Evolutionary conservation across 768 basidiomycete genomes (phyloP).

Genomic region (Pisolithus sp.): DNA sequence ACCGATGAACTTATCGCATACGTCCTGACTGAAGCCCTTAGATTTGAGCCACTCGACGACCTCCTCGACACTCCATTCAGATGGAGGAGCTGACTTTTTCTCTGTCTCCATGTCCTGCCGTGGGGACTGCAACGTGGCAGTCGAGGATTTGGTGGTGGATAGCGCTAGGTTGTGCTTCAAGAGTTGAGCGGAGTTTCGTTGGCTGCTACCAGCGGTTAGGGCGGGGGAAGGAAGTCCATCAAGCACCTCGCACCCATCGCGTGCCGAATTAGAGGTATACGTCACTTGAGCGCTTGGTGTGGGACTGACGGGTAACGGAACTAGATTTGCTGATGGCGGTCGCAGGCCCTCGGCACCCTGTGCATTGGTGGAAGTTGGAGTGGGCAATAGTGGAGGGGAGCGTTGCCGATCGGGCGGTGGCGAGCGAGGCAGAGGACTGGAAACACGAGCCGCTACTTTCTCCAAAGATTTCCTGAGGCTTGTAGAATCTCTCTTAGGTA

Average conservation of each 20-base stretch:
- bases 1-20: conserved; percentile 86
- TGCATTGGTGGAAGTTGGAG: conserved; percentile 23
- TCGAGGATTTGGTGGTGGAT: conserved; percentile 21
- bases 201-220: conserved; percentile 17
- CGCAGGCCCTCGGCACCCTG: conserved; percentile 18
- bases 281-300: conserved; percentile 12
- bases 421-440: conserved; percentile 16
- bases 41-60: conserved; percentile 83
- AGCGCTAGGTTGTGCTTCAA: conserved; percentile 41
- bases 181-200: conserved; percentile 20
- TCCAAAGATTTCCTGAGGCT: conserved; percentile 13
- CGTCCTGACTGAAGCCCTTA: conserved; percentile 79
- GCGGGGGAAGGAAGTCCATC: conserved; percentile 26
- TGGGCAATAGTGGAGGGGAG: conserved; percentile 19
- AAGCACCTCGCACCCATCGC: conserved; percentile 21
- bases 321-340: conserved; percentile 14
- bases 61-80: conserved; percentile 82
- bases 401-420: conserved; percentile 11
- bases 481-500: conserved; percentile 6
- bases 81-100: conserved; percentile 42
- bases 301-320: conserved; percentile 18
- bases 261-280: not conserved
- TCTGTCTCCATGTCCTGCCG: conserved; percentile 14
- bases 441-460: conserved; percentile 9
- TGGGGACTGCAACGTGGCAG: conserved; percentile 11